These are phyloP conservation scores for Kandelia obovata DNA, from an alignment of 345 rosid genomes.

Conservation along the genomic window DNA sequence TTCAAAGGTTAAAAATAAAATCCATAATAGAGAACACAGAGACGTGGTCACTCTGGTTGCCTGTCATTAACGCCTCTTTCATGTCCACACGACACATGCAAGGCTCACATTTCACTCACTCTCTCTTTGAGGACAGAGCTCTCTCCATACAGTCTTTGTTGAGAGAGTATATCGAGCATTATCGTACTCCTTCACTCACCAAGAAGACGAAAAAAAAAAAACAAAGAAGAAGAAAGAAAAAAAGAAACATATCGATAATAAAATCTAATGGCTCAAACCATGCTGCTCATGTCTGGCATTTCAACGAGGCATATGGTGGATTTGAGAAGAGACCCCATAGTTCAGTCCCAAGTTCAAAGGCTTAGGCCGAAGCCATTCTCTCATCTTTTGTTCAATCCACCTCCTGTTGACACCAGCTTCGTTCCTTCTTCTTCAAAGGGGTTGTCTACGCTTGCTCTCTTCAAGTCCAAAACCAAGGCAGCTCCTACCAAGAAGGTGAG, in stretches of 20 bases:
- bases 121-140: neutral
- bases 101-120: conserved; percentile 8
- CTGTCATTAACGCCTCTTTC: conserved; percentile 42
- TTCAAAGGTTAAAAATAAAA: neutral
- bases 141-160: neutral
- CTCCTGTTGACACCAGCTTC: conserved; percentile 20
- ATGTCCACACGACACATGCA: conserved; percentile 35
- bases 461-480: conserved; percentile 85
- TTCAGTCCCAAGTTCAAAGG: conserved; percentile 48
- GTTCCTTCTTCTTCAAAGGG: conserved; percentile 17
- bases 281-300: conserved; percentile 72
- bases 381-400: conserved; percentile 33
- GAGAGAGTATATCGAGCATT: neutral
- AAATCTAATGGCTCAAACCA: conserved; percentile 69
- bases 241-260: too few species aligned
- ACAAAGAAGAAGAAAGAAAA: too few species aligned
- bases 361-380: conserved; percentile 44
- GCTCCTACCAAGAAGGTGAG: conserved; percentile 56
- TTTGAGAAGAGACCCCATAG: conserved; percentile 45
- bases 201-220: neutral
- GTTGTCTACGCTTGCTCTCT: conserved; percentile 57
- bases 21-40: neutral
- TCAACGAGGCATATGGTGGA: conserved; percentile 40
- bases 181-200: neutral
- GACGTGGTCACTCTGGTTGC: conserved; percentile 62